Percentiles rank a stretch among this genome's conserved stretches.
These are phyloP conservation scores for Arxiozyma telluris DNA, from an alignment of 1,139 yeast species.

Conservation along the genomic window DNA sequence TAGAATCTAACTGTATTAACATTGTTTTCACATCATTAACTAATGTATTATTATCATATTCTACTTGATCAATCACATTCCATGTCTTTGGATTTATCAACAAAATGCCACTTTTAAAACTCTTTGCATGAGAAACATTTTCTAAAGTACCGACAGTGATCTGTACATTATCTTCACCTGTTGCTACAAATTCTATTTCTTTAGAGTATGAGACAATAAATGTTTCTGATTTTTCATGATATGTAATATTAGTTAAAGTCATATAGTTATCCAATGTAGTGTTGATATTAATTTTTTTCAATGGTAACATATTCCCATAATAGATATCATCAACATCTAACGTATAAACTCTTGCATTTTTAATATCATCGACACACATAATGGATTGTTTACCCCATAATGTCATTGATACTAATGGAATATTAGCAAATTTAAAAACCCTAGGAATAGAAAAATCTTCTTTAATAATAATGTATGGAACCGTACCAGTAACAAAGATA, in stretches of 20 bases:
- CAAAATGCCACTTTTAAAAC: slow-evolving; percentile 53
- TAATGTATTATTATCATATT: slow-evolving; percentile 59
- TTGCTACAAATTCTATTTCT: slow-evolving; percentile 53
- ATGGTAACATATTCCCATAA: slow-evolving; percentile 59
- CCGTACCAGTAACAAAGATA: slow-evolving; percentile 66
- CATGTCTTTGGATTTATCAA: slow-evolving; percentile 68
- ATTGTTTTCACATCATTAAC: slow-evolving; percentile 34
- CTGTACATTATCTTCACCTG: slow-evolving; percentile 62
- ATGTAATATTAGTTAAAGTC: slow-evolving; percentile 61
- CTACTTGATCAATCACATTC: slow-evolving; percentile 65
- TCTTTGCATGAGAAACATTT: slow-evolving; percentile 41
- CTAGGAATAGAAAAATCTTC: slow-evolving; percentile 57
- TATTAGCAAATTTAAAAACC: slow-evolving; percentile 57
- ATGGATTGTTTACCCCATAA: slow-evolving; percentile 33
- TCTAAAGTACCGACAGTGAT: slow-evolving; percentile 53
- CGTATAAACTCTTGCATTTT: slow-evolving; percentile 64
- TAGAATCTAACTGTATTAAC: slow-evolving; percentile 35
- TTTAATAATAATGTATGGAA: slow-evolving; percentile 61
- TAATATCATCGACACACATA: slow-evolving; percentile 63
- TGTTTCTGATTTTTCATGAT: slow-evolving; percentile 61
- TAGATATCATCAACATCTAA: slow-evolving; percentile 32
- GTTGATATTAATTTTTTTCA: slow-evolving; percentile 37
- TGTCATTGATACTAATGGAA: slow-evolving; percentile 51
- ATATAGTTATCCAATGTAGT: slow-evolving; percentile 39
- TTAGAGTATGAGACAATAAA: slow-evolving; percentile 57